These are phyloP conservation scores for Angomonas deanei DNA, from an alignment of 208 protist genomes.

Conservation along the genomic window DNA sequence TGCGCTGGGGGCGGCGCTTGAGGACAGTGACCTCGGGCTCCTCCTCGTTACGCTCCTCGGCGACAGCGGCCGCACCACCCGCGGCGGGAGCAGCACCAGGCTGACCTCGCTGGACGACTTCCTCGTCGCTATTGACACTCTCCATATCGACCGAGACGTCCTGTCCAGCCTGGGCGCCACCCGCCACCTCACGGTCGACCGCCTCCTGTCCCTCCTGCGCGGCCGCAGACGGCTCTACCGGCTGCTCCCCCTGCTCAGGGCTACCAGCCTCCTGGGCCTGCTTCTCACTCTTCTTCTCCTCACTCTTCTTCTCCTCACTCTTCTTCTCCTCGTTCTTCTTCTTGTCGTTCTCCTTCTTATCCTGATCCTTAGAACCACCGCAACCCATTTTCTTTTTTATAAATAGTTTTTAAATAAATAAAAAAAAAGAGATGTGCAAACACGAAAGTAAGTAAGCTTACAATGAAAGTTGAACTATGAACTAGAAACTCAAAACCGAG, in stretches of 20 bases:
- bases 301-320: constrained; percentile 1
- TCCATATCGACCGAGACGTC: neutral
- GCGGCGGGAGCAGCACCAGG: neutral
- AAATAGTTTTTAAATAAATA: neutral
- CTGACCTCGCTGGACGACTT: neutral
- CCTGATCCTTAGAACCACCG: constrained; percentile 10
- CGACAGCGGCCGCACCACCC: neutral
- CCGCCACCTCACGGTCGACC: neutral
- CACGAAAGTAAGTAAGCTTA: neutral
- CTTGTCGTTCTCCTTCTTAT: neutral
- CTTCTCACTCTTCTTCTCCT: neutral
- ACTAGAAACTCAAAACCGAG: too few relatives aligned
- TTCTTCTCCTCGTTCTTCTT: constrained; percentile 9
- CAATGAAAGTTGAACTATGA: neutral
- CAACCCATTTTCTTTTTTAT: constrained; percentile 10
- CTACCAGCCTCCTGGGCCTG: neutral
- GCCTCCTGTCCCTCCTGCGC: neutral
- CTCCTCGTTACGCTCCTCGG: neutral
- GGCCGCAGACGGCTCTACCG: neutral
- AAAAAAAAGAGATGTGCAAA: neutral
- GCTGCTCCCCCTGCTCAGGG: neutral
- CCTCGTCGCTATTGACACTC: neutral
- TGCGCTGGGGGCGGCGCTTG: neutral
- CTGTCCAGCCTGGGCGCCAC: neutral
- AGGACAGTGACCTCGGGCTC: neutral